Percentiles rank a stretch among this genome's conserved stretches.
phyloP scores from a whole-genome alignment of 1,139 yeast species.

The Kodamaea ohmeri region DNA sequence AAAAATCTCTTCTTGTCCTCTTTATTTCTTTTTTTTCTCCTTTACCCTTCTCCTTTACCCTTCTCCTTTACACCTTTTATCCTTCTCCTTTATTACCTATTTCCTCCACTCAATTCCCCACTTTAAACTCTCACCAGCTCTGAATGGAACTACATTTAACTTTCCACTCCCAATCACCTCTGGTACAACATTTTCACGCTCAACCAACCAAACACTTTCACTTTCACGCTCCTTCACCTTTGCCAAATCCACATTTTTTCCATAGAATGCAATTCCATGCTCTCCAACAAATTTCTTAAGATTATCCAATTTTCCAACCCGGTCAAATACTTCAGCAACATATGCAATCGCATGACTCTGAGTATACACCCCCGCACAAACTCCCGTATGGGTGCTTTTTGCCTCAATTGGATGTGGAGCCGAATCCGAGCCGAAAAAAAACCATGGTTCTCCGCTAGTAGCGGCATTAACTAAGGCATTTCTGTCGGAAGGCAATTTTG shows the following conservation, averaged over 20 bases:
- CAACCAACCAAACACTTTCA: conserved; percentile 44
- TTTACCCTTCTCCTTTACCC: neutral
- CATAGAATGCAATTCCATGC: conserved; percentile 71
- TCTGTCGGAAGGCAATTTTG: conserved; percentile 84
- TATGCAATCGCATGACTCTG: conserved; percentile 82
- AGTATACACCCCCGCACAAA: conserved; percentile 96
- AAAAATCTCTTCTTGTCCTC: no score
- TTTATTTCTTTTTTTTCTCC: no score
- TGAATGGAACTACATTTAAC: conserved; percentile 80
- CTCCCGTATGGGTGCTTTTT: conserved; percentile 75
- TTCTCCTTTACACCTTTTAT: neutral
- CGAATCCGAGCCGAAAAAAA: conserved; percentile 95
- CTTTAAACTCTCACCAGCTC: conserved; percentile 69
- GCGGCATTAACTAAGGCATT: conserved; percentile 84
- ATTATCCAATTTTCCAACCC: conserved; percentile 57
- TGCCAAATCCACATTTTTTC: conserved; percentile 33
- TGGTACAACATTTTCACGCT: conserved; percentile 55
- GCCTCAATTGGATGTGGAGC: conserved; percentile 90
- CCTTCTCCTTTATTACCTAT: neutral
- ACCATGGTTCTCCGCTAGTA: conserved; percentile 86
- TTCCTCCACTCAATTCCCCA: conserved; percentile 79
- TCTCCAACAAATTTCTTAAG: conserved; percentile 74
- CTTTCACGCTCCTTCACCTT: conserved; percentile 46
- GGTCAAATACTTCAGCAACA: conserved; percentile 82
- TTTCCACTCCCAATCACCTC: conserved; percentile 48